Evolutionary conservation across 257 asterid species (phyloP).

Genomic region (Scutellaria minor): DNA sequence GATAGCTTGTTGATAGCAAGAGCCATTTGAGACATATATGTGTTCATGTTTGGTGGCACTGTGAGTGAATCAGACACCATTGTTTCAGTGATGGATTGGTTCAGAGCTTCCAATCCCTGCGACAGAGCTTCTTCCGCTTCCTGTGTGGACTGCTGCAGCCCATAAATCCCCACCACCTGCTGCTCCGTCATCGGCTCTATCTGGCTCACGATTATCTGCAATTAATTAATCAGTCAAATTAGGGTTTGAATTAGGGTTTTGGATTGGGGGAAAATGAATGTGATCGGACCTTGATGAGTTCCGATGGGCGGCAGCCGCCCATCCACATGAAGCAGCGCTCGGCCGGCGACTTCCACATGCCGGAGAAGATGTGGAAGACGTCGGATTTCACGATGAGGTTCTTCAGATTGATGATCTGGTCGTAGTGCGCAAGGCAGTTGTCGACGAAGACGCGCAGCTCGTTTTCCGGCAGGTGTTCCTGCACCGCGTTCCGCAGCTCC

Average conservation of each 20-base stretch:
- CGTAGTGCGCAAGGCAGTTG: constrained; percentile 59
- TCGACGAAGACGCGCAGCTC: constrained; percentile 60
- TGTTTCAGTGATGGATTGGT: constrained; percentile 55
- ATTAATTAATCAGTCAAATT: neutral
- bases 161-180: constrained; percentile 61
- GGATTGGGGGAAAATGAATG: neutral
- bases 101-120: constrained; percentile 61
- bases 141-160: constrained; percentile 60
- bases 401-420: constrained; percentile 58
- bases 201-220: constrained; percentile 52
- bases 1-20: constrained; percentile 65
- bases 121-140: constrained; percentile 75
- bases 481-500: constrained; percentile 64
- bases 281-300: constrained; percentile 66
- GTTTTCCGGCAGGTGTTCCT: constrained; percentile 61
- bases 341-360: constrained; percentile 86
- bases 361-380: constrained; percentile 74
- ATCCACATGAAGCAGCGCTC: constrained; percentile 92
- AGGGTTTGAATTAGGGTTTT: neutral
- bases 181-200: constrained; percentile 74
- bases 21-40: constrained; percentile 70
- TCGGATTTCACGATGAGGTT: constrained; percentile 57
- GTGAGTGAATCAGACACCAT: constrained; percentile 57
- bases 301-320: constrained; percentile 89
- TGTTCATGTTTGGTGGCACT: constrained; percentile 51